A percentile compares a stretch with the other conserved stretches of the same genome.
phyloP scores from a whole-genome alignment of 352 stramenopile genomes.

The Aphanomyces astaci region DNA sequence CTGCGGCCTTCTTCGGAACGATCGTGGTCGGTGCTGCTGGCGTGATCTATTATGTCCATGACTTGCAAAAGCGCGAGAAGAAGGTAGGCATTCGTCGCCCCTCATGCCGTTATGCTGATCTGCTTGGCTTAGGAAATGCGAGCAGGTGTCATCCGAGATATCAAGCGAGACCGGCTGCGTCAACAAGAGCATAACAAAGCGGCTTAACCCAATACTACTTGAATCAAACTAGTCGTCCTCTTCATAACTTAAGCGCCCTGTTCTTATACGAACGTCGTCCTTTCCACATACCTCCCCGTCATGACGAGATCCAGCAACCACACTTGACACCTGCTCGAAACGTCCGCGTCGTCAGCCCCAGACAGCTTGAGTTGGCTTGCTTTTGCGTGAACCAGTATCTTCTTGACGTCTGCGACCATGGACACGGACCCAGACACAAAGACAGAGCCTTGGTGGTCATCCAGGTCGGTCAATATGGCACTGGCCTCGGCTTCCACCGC shows the following conservation, averaged over 20 bases:
- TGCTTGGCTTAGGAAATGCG: slow-evolving; percentile 5
- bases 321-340: not conserved
- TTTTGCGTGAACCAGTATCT: not conserved
- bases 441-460: not conserved
- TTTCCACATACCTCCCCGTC: slow-evolving; percentile 15
- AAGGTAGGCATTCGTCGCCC: not conserved
- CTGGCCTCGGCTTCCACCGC: not conserved
- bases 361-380: not conserved
- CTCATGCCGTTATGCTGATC: not conserved
- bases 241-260: not conserved
- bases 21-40: not conserved
- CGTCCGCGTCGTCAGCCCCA: not conserved
- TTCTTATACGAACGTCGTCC: not conserved
- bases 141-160: slow-evolving; percentile 19
- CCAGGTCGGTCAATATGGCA: not conserved
- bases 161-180: slow-evolving; percentile 15
- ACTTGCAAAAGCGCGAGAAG: slow-evolving; percentile 19
- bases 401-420: not conserved
- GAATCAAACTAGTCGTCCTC: no score
- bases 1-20: not conserved
- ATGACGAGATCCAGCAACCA: slow-evolving; percentile 1
- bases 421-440: slow-evolving; percentile 4
- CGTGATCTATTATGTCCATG: slow-evolving; percentile 20
- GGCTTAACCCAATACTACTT: not conserved
- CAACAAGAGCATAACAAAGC: slow-evolving; percentile 1